phyloP scores from a whole-genome alignment of 2,329 filamentous ascomycete species.

The Microdochium bolleyi region DNA sequence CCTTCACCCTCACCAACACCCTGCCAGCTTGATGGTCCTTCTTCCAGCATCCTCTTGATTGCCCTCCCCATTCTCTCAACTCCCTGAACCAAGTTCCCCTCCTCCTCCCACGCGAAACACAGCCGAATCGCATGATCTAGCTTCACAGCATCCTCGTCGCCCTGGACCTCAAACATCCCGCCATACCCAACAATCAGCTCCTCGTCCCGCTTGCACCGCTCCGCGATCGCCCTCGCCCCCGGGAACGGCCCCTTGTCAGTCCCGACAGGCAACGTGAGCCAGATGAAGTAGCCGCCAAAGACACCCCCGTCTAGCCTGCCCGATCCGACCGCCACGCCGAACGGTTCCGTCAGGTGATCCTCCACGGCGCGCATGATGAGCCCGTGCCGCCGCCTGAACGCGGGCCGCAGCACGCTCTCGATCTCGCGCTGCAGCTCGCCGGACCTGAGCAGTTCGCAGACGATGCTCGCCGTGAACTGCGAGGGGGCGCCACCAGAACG shows the following conservation, averaged over 20 bases:
- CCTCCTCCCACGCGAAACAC: conserved; percentile 67
- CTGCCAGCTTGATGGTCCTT: background rate
- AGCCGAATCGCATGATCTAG: conserved; percentile 57
- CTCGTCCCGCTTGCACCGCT: conserved; percentile 51
- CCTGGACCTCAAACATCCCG: conserved; percentile 59
- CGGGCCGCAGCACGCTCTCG: conserved; percentile 30
- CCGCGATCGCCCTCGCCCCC: conserved; percentile 45
- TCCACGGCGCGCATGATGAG: conserved; percentile 51
- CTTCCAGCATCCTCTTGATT: conserved; percentile 3
- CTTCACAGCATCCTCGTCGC: conserved; percentile 40
- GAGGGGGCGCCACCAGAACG: conserved; percentile 49
- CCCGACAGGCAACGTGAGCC: conserved; percentile 55
- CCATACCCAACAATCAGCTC: conserved; percentile 63
- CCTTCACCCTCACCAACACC: background rate
- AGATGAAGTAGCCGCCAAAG: conserved; percentile 81
- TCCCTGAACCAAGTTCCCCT: conserved; percentile 57
- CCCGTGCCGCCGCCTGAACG: conserved; percentile 34
- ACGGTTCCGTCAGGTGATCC: conserved; percentile 47
- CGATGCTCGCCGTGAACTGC: conserved; percentile 43
- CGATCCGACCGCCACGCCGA: conserved; percentile 44
- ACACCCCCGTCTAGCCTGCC: conserved; percentile 29
- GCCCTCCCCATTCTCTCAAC: conserved; percentile 53
- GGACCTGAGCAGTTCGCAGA: conserved; percentile 37
- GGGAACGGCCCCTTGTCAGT: conserved; percentile 21
- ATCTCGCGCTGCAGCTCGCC: conserved; percentile 38